Conservation (phyloP, 805 yeast genomes). For the Myxozyma vanderwaltii region DNA sequence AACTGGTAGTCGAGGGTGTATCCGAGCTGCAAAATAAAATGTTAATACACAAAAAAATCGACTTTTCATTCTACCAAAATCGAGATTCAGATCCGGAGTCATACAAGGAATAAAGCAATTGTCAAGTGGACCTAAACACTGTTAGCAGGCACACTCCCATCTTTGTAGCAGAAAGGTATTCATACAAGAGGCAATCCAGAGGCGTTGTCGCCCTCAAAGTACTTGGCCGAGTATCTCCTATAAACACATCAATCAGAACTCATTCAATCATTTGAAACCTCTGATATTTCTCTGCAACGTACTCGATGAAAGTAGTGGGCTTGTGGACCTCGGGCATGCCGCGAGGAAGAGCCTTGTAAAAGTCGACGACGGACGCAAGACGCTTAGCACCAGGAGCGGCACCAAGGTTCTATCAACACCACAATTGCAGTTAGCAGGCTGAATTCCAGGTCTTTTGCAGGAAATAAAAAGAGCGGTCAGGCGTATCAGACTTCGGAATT, state of each 20-base stretch:
- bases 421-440: constrained; percentile 1
- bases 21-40: constrained; percentile 63
- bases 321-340: constrained; percentile 76
- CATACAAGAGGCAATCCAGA: constrained; percentile 70
- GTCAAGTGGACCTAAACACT: constrained; percentile 25
- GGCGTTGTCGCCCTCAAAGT: constrained; percentile 80
- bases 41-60: background rate
- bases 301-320: constrained; percentile 47
- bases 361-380: constrained; percentile 90
- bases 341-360: constrained; percentile 95
- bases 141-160: background rate
- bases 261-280: background rate
- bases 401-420: constrained; percentile 68
- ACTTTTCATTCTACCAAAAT: background rate
- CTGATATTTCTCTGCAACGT: no score
- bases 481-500: constrained; percentile 3
- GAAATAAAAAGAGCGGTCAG: background rate
- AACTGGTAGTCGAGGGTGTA: constrained; percentile 91
- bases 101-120: constrained; percentile 27
- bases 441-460: background rate
- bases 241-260: background rate
- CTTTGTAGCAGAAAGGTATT: background rate
- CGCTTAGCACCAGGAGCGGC: constrained; percentile 96
- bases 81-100: no score
- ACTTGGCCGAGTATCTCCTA: constrained; percentile 70